phyloP scores from a whole-genome alignment of 257 asterid species.

The Galeopsis tetrahit region DNA sequence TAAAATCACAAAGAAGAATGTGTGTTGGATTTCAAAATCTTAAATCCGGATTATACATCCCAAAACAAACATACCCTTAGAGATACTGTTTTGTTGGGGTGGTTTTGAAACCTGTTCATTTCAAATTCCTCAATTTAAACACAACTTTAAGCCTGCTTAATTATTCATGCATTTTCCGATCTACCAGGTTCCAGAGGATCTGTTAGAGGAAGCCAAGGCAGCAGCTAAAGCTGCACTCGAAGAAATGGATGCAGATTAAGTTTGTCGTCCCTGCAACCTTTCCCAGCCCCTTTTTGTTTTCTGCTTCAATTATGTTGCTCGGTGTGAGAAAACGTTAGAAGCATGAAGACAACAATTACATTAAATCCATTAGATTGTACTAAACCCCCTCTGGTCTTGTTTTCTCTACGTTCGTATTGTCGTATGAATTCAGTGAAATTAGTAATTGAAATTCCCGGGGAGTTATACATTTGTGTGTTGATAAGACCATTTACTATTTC shows the following conservation, averaged over 20 bases:
- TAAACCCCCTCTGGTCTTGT: constrained; percentile 18
- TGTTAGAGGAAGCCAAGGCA: constrained; percentile 73
- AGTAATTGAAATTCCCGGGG: no score
- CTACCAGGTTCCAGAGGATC: constrained; percentile 64
- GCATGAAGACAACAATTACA: not conserved
- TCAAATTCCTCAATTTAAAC: constrained; percentile 1
- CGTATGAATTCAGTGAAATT: not conserved
- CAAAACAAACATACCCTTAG: no score
- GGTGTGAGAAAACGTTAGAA: constrained; percentile 11
- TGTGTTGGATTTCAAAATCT: no score
- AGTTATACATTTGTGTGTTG: no score
- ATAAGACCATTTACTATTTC: no score
- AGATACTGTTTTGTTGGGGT: not conserved
- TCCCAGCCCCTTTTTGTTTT: not conserved
- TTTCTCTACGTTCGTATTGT: not conserved
- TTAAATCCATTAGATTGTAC: constrained; percentile 20
- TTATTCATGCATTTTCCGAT: not conserved
- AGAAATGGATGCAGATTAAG: constrained; percentile 84
- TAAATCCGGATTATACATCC: no score
- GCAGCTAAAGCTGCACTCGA: constrained; percentile 87
- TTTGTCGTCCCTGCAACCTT: not conserved
- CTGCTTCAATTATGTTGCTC: constrained; percentile 20
- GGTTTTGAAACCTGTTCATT: not conserved
- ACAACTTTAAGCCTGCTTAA: not conserved
- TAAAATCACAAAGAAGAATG: no score